Evolutionary conservation across 768 basidiomycete genomes (phyloP), one percentile per base, ranked within the genome.

Genomic region (Boletus pseudo-olivaceus): DNA sequence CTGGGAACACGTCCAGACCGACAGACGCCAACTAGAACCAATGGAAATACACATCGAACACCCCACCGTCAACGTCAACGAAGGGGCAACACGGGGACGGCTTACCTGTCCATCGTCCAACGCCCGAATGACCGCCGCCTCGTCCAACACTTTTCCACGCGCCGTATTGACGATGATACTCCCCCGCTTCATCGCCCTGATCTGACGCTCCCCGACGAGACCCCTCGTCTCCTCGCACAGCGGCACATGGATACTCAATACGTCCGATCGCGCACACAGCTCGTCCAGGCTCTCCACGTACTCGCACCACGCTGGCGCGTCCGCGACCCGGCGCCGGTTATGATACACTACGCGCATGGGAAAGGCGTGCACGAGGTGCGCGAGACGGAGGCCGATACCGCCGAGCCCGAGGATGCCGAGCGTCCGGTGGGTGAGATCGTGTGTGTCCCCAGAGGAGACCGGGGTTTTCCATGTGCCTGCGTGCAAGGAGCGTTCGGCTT

Each of bases 321-420:
- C 72, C 8, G 75, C 66, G 32, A 75, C 79, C 41, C 77, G 81
- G 56, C 77, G 77, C 38, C 90, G 77, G 33, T 78, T 84, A 72
- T 92, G 80, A 72, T 96, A 97, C 42, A 96, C 76, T 50, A 96
- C 76, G 48, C 87, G 87, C 94, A 98, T 94, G 7, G 87, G 90
- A 74, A 97, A 91, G 1, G 85, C 84, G 50, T 83, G 84, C 0
- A 78, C 84, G 51, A 92, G 78, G 61, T 87, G 78, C 0, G 87
- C 87, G 32, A 90, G 73, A 26, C 82, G 84, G 49, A 81, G 65
- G 0, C 90, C 88, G 62, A 91, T 91, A 0, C 90, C 89, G 20
- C 89, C 88, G 0, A 90, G 76, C 1, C 89, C 88, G 11, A 91
- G 77, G 56, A 91, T 83, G 1, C 82, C 88, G 20, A 92, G 72